These are phyloP conservation scores for Amylostereum chailletii DNA, from an alignment of 1,284 basidiomycete genomes.

Conservation along the genomic window DNA sequence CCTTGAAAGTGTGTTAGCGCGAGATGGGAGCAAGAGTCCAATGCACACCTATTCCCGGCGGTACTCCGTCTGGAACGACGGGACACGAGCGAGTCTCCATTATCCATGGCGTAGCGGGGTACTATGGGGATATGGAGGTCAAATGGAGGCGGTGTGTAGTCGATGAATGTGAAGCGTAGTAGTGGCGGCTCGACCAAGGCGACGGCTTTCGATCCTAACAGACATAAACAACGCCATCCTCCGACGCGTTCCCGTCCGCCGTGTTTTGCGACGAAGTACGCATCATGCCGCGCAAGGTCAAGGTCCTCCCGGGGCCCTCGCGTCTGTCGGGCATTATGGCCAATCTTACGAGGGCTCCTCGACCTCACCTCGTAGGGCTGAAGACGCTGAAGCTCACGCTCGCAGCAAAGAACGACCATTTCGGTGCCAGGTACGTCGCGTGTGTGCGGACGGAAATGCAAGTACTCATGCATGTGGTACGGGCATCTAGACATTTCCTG, in stretches of 20 bases:
- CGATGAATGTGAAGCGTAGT: background rate
- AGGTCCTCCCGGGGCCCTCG: constrained; percentile 41
- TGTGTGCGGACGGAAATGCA: background rate
- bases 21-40: background rate
- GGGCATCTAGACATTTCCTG: constrained; percentile 46
- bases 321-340: constrained; percentile 46
- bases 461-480: constrained; percentile 16
- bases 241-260: background rate
- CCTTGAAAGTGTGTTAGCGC: constrained; percentile 23
- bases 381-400: constrained; percentile 47
- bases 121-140: background rate
- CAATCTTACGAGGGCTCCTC: constrained; percentile 43
- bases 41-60: constrained; percentile 57
- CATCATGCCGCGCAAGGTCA: constrained; percentile 32
- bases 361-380: constrained; percentile 42
- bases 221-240: constrained; percentile 12
- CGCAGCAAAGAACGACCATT: constrained; percentile 61
- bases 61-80: constrained; percentile 60
- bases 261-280: background rate
- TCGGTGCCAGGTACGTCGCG: constrained; percentile 49
- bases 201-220: constrained; percentile 14
- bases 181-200: background rate
- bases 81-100: constrained; percentile 43
- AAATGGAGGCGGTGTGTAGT: background rate
- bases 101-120: constrained; percentile 13